Percentiles rank a stretch among this genome's conserved stretches.
Conservation (phyloP, 352 stramenopile genomes). For the Globisporangium okanoganense region DNA sequence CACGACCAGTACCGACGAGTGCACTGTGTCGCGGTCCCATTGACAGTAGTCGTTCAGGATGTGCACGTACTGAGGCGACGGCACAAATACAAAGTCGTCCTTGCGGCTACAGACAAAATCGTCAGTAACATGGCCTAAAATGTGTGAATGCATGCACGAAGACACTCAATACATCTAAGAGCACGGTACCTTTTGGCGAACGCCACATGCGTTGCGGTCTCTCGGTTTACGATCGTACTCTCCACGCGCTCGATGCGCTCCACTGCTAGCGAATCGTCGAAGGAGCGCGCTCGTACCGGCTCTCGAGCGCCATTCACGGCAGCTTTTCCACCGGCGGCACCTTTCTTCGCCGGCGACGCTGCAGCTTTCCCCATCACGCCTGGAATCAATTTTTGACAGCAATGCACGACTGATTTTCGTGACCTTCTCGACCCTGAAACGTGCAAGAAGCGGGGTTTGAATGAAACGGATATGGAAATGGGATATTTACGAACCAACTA, state of each 20-base stretch:
- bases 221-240: slow-evolving; percentile 65
- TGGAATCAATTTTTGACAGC: slow-evolving; percentile 2
- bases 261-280: slow-evolving; percentile 21
- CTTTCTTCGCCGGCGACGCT: slow-evolving; percentile 31
- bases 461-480: background rate
- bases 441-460: background rate
- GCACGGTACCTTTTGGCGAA: slow-evolving; percentile 57
- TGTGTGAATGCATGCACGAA: background rate
- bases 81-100: slow-evolving; percentile 62
- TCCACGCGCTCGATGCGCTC: slow-evolving; percentile 38
- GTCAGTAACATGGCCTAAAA: background rate
- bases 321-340: background rate
- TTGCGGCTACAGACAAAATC: slow-evolving; percentile 35
- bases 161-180: background rate
- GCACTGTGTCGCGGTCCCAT: slow-evolving; percentile 22
- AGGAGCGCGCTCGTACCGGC: slow-evolving; percentile 11
- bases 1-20: slow-evolving; percentile 53
- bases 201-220: slow-evolving; percentile 66
- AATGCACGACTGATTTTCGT: slow-evolving; percentile 1
- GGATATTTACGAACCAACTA: background rate
- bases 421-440: slow-evolving; percentile 6
- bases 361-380: slow-evolving; percentile 30
- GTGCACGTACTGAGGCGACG: slow-evolving; percentile 55
- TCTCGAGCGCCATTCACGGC: slow-evolving; percentile 10
- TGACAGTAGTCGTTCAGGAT: slow-evolving; percentile 73